A percentile compares a stretch with the other conserved stretches of the same genome.
Conservation (phyloP, 192 early-diverging fungal genomes). For the Funneliformis geosporum region DNA sequence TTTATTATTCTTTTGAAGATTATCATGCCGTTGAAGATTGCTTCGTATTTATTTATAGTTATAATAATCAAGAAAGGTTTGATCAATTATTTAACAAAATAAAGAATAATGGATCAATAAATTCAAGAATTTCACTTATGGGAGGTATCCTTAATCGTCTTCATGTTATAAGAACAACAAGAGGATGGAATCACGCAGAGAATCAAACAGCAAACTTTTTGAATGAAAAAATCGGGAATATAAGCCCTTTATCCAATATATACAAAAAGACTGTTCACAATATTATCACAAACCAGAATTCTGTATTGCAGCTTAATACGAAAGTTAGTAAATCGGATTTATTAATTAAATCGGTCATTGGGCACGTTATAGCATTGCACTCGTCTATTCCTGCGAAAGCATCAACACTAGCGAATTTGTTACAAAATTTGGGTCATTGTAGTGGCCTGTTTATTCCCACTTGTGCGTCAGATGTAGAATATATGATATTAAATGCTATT, state of each 20-base stretch:
- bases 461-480: conserved; percentile 21
- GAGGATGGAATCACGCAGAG: not conserved
- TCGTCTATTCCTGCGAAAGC: not conserved
- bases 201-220: not conserved
- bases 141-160: not conserved
- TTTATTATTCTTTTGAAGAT: not conserved
- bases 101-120: not conserved
- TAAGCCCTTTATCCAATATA: not conserved
- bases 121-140: not conserved
- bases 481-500: not conserved
- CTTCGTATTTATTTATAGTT: not conserved
- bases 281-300: not conserved
- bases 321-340: not conserved
- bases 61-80: not conserved
- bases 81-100: not conserved
- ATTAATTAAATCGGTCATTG: conserved; percentile 28
- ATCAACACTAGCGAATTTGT: conserved; percentile 10
- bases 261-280: not conserved
- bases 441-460: conserved; percentile 4
- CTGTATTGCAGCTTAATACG: not conserved
- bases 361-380: conserved; percentile 17
- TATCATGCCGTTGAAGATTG: conserved; percentile 6
- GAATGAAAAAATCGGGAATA: not conserved
- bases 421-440: not conserved
- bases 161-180: conserved; percentile 19